Conservation (phyloP, 2,329 filamentous ascomycete species). For the Phaeosphaeriaceae sp. region DNA sequence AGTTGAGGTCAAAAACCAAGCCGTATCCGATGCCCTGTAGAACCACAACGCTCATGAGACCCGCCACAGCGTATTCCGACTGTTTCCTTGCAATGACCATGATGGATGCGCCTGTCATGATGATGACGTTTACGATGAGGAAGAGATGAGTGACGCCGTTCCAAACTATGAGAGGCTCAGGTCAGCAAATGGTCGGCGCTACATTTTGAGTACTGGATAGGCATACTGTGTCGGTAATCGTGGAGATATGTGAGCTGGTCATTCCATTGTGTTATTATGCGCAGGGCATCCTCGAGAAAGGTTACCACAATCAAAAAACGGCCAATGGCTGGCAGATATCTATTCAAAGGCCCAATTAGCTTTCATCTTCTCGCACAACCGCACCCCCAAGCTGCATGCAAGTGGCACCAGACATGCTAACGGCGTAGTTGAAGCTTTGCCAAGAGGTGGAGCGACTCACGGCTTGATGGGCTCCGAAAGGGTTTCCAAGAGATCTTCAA, state of each 20-base stretch:
- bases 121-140: slow-evolving; percentile 86
- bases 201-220: background rate
- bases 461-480: slow-evolving; percentile 91
- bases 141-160: slow-evolving; percentile 89
- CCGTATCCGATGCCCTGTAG: slow-evolving; percentile 96
- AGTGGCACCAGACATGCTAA: background rate
- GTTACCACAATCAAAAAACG: slow-evolving; percentile 98
- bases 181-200: slow-evolving; percentile 25
- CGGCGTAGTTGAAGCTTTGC: slow-evolving; percentile 5
- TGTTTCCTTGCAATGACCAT: slow-evolving; percentile 92
- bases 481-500: slow-evolving; percentile 90
- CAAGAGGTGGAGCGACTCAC: slow-evolving; percentile 62
- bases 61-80: slow-evolving; percentile 89
- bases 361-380: slow-evolving; percentile 2
- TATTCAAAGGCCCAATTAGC: slow-evolving; percentile 51
- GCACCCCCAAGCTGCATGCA: no score
- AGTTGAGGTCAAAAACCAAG: slow-evolving; percentile 98
- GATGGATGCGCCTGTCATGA: slow-evolving; percentile 81
- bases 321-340: slow-evolving; percentile 92
- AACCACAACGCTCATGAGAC: slow-evolving; percentile 88
- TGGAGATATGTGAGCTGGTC: slow-evolving; percentile 93
- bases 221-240: slow-evolving; percentile 87
- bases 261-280: slow-evolving; percentile 96
- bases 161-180: slow-evolving; percentile 67
- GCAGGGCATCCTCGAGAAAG: slow-evolving; percentile 93